Percentiles rank a stretch among this genome's conserved stretches.
Evolutionary conservation across 2,329 filamentous ascomycete species (phyloP).

Genomic region (Coniella lustricola): DNA sequence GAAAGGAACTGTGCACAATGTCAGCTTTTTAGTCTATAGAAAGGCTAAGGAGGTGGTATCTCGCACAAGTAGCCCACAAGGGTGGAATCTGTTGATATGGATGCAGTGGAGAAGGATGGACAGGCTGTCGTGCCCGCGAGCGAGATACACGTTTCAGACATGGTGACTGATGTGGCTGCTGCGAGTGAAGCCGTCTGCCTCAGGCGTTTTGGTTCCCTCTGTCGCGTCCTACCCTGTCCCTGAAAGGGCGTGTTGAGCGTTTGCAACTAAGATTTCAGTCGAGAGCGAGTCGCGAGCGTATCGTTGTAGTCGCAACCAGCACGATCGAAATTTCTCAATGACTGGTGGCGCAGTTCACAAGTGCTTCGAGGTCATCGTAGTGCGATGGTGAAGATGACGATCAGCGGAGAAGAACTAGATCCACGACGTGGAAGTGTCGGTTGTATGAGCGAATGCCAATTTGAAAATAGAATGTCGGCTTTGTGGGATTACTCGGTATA

Average conservation of each 20-base stretch:
- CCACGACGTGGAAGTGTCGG: too few relatives aligned
- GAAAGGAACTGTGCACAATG: conserved; percentile 66
- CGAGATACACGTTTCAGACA: conserved; percentile 39
- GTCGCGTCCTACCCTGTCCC: conserved; percentile 4
- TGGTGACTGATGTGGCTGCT: conserved; percentile 26
- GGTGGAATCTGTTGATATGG: conserved; percentile 49
- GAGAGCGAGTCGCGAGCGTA: neutral
- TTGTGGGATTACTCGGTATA: too few relatives aligned
- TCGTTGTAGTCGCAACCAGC: neutral
- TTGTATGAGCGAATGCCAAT: too few relatives aligned
- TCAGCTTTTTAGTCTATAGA: neutral
- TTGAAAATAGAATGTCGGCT: too few relatives aligned
- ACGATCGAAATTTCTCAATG: neutral
- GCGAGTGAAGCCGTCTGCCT: conserved; percentile 3
- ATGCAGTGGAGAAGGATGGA: conserved; percentile 54
- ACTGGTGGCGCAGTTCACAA: conserved; percentile 14
- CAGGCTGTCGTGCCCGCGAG: conserved; percentile 54
- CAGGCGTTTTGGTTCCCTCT: neutral
- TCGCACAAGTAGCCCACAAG: conserved; percentile 52
- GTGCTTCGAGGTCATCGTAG: conserved; percentile 19
- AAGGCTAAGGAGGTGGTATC: neutral
- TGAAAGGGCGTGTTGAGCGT: neutral
- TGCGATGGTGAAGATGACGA: neutral
- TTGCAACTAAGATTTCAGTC: neutral
- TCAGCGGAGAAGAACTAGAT: too few relatives aligned